phyloP scores from a whole-genome alignment of 2,329 filamentous ascomycete genomes.

The Mollisia scopiformis region DNA sequence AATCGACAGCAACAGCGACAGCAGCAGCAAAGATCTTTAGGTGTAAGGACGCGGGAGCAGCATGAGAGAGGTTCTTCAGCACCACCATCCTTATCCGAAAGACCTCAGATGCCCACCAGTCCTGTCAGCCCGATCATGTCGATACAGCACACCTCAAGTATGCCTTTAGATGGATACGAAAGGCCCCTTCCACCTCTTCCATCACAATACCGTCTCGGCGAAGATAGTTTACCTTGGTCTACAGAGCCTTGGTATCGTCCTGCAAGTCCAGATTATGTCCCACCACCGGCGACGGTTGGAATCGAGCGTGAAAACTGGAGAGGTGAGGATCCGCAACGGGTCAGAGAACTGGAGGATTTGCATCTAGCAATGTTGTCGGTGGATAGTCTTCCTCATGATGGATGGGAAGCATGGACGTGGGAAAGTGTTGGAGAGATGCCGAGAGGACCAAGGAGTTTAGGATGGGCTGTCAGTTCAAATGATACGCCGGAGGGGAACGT shows the following conservation, averaged over 20 bases:
- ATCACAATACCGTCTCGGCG: constrained; percentile 36
- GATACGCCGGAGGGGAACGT: constrained; percentile 7
- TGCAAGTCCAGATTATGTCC: constrained; percentile 14
- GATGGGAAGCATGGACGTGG: constrained; percentile 33
- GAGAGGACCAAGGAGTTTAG: constrained; percentile 32
- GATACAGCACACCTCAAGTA: constrained; percentile 21
- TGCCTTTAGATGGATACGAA: constrained; percentile 19
- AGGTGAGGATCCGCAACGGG: constrained; percentile 33
- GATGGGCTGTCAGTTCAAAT: constrained; percentile 35
- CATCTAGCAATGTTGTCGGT: constrained; percentile 39
- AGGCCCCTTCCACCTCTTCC: constrained; percentile 34
- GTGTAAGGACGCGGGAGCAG: constrained; percentile 17
- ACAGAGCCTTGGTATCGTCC: constrained; percentile 32
- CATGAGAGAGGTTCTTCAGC: constrained; percentile 32
- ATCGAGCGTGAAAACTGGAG: constrained; percentile 24
- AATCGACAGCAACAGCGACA: constrained; percentile 8
- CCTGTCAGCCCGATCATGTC: constrained; percentile 24
- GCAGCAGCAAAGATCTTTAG: constrained; percentile 11
- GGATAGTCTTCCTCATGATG: constrained; percentile 32
- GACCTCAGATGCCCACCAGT: constrained; percentile 13
- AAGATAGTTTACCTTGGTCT: constrained; percentile 37
- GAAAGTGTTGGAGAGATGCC: constrained; percentile 29
- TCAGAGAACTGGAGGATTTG: constrained; percentile 32
- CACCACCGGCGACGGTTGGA: constrained; percentile 7
- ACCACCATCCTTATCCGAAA: constrained; percentile 29